A percentile compares a stretch with the other conserved stretches of the same genome.
Evolutionary conservation across 1,139 yeast species (phyloP).

Genomic region (Kurtzmaniella quercitrusa): DNA sequence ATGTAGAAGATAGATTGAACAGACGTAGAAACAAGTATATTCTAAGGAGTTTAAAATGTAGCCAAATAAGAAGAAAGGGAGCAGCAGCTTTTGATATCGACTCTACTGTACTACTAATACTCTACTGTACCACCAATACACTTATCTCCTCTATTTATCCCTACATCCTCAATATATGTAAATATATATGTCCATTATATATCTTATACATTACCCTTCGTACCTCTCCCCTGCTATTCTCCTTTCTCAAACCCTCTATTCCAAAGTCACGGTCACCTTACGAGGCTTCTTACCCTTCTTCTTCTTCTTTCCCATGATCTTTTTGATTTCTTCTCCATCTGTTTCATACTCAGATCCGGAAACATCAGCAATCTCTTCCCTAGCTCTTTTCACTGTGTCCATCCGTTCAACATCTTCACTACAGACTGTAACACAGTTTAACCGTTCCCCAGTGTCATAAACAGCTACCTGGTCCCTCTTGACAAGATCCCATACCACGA

Average conservation of each 20-base stretch:
- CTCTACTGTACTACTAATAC: no score
- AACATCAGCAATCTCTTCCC: constrained; percentile 22
- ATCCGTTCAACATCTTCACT: constrained; percentile 75
- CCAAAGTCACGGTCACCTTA: constrained; percentile 54
- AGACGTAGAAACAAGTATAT: neutral
- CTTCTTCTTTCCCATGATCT: constrained; percentile 40
- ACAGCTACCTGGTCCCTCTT: constrained; percentile 78
- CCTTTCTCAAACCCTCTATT: constrained; percentile 20
- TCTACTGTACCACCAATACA: no score
- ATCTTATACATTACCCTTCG: neutral
- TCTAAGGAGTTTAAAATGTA: no score
- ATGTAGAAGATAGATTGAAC: neutral
- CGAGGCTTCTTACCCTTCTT: constrained; percentile 32
- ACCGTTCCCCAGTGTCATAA: constrained; percentile 87
- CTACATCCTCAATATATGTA: no score
- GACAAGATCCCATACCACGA: constrained; percentile 82
- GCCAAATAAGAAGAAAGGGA: no score
- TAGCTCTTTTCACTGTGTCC: constrained; percentile 63
- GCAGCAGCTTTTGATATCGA: no score
- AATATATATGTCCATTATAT: neutral
- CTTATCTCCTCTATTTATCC: no score
- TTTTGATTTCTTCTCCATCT: constrained; percentile 52
- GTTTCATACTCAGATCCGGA: constrained; percentile 67
- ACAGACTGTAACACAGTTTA: constrained; percentile 79
- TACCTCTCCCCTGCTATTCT: no score